These are phyloP conservation scores for Quercus phellos DNA, from an alignment of 331 rosid species.

Conservation along the genomic window DNA sequence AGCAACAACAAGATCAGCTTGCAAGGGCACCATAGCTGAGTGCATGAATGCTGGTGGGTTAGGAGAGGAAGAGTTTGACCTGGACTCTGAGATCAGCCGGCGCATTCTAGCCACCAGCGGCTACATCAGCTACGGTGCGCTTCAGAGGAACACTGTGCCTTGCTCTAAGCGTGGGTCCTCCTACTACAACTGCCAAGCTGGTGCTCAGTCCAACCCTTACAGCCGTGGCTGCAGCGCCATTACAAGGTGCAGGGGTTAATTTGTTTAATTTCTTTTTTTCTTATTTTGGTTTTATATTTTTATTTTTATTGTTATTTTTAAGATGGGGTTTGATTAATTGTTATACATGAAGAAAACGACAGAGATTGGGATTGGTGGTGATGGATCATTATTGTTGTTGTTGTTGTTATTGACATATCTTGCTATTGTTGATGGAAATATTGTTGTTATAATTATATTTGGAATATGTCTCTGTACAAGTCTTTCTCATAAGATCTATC, in stretches of 20 bases:
- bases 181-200: conserved; percentile 77
- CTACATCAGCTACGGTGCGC: conserved; percentile 93
- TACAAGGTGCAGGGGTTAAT: conserved; percentile 81
- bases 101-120: conserved; percentile 72
- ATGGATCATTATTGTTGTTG: conserved; percentile 15
- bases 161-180: conserved; percentile 92
- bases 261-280: background rate
- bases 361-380: conserved; percentile 10
- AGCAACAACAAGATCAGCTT: conserved; percentile 18
- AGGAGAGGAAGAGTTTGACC: conserved; percentile 49
- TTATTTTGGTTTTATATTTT: background rate
- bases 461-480: conserved; percentile 23
- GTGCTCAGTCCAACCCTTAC: conserved; percentile 83
- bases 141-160: conserved; percentile 82
- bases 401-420: conserved; percentile 20
- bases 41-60: conserved; percentile 27
- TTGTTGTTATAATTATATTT: conserved; percentile 16
- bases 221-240: conserved; percentile 76
- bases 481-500: too few relatives aligned
- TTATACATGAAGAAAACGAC: conserved; percentile 33
- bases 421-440: conserved; percentile 38
- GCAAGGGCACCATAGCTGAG: conserved; percentile 62
- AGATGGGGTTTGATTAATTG: conserved; percentile 33
- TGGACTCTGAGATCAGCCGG: conserved; percentile 76
- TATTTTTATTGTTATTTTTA: background rate